Evolutionary conservation across 257 asterid species (phyloP), one percentile per base, ranked within the genome.

Genomic region (Paraleonurus japonicus): DNA sequence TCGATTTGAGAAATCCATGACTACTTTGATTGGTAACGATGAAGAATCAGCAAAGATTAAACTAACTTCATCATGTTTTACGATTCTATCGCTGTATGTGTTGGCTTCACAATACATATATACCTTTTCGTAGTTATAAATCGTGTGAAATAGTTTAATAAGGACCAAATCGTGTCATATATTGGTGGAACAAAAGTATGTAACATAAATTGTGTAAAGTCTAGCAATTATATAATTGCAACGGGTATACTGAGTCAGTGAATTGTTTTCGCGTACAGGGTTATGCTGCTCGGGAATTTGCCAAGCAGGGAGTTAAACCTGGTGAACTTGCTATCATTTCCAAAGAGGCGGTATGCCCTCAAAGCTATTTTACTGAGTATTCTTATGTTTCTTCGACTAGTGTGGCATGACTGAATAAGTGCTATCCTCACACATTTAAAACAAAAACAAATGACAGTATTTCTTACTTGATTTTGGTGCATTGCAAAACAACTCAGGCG

Each of bases 261-360:
- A 7, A 12, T 51, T 28, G 4, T 74, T 37, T 35, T 41, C 39
- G n/a, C 69, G 20, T 43, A 32, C 89, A 92, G 96, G 96, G 96
- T 22, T 89, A 89, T 74, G 97, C 96, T 27, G 97, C 97, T 55
- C 82, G 95, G 80, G 96, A 91, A 65, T 91, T 91, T 17, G 81
- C 83, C 55, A 89, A 91, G 68, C 96, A 86, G 77, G 96, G 96
- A 64, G 87, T 90, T 33, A 78, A 87, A 65, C 92, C 84, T 43
- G 92, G 87, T 45, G 96, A 88, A 70, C 78, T 91, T 65, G 97
- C 96, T 10, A 51, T 89, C 72, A 91, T 91, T 57, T 91, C 96
- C 75, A 91, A 91, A 70, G 97, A 91, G 87, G 95, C 89, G 81
- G 97, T 91, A 82, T 69, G 96, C 13, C 33, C 12, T 53, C 48